These are phyloP conservation scores for Hordeum pubiflorum DNA, from an alignment of 202 grass and related monocot genomes.

Conservation along the genomic window DNA sequence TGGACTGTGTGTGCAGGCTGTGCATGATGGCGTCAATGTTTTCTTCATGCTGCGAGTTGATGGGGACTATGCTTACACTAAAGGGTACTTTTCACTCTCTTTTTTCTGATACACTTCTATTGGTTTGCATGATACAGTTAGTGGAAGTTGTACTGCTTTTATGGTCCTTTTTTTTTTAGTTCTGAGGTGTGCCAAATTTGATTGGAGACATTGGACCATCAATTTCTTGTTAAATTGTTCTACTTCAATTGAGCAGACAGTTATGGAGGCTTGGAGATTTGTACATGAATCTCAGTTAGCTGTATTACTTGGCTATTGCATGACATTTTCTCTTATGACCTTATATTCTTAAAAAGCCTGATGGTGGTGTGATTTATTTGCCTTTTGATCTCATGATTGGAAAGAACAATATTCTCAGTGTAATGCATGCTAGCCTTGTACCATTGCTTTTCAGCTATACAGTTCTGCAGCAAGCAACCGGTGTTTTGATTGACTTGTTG, in stretches of 20 bases:
- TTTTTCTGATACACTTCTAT: conserved; percentile 1
- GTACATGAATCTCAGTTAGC: background rate
- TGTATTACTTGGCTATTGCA: background rate
- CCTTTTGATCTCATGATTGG: background rate
- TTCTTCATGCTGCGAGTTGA: conserved; percentile 89
- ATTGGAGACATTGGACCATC: background rate
- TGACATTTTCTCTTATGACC: background rate
- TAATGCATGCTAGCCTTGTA: background rate
- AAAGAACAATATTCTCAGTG: conserved; percentile 8
- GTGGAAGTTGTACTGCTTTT: conserved; percentile 26
- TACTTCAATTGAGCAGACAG: background rate
- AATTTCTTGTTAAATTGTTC: background rate
- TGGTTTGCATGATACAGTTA: conserved; percentile 16
- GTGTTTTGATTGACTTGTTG: conserved; percentile 25
- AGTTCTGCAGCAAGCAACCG: conserved; percentile 6
- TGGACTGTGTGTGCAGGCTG: conserved; percentile 63
- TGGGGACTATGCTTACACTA: conserved; percentile 71
- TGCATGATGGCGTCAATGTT: conserved; percentile 83
- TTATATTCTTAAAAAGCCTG: conserved; percentile 11
- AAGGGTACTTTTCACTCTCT: conserved; percentile 53
- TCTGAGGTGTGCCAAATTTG: background rate
- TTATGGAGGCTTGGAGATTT: background rate
- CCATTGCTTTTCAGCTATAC: conserved; percentile 15
- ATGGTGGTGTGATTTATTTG: conserved; percentile 6
- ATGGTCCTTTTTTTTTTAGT: conserved; percentile 11